Conservation (phyloP, 108 stramenopile genomes). For the Pseudonitzschia delicatissima region DNA sequence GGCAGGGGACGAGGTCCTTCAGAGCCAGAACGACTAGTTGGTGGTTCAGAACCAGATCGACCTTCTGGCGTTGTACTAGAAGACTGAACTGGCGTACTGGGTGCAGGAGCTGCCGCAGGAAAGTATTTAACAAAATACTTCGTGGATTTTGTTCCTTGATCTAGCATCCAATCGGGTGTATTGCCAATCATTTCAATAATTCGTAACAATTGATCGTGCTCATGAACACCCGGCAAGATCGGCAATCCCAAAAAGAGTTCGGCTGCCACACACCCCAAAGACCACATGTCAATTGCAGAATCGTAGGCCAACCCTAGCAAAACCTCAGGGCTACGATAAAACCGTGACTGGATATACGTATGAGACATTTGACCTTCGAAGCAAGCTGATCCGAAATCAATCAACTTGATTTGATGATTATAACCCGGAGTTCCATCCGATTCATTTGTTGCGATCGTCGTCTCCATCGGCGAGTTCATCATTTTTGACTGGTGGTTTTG, state of each 20-base stretch:
- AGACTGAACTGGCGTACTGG: slow-evolving; percentile 8
- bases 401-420: slow-evolving; percentile 83
- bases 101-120: slow-evolving; percentile 4
- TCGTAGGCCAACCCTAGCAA: slow-evolving; percentile 91
- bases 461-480: not conserved
- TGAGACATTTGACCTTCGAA: slow-evolving; percentile 84
- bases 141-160: slow-evolving; percentile 67
- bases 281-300: slow-evolving; percentile 98
- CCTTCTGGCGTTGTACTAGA: slow-evolving; percentile 4
- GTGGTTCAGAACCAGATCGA: not conserved
- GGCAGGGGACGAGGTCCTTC: slow-evolving; percentile 14
- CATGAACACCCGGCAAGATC: slow-evolving; percentile 93
- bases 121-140: slow-evolving; percentile 60
- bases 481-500: not conserved
- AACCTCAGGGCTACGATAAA: slow-evolving; percentile 98
- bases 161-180: slow-evolving; percentile 88
- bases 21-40: not conserved
- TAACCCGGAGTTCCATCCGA: too few relatives aligned
- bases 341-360: slow-evolving; percentile 97
- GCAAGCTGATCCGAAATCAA: slow-evolving; percentile 98
- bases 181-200: slow-evolving; percentile 92
- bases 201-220: slow-evolving; percentile 93
- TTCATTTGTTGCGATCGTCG: slow-evolving; percentile 14
- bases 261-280: slow-evolving; percentile 92
- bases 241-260: slow-evolving; percentile 95